A percentile compares a stretch with the other conserved stretches of the same genome.
These are phyloP conservation scores for Friedmanniomyces endolithicus DNA, from an alignment of 495 filamentous ascomycete species.

Conservation along the genomic window DNA sequence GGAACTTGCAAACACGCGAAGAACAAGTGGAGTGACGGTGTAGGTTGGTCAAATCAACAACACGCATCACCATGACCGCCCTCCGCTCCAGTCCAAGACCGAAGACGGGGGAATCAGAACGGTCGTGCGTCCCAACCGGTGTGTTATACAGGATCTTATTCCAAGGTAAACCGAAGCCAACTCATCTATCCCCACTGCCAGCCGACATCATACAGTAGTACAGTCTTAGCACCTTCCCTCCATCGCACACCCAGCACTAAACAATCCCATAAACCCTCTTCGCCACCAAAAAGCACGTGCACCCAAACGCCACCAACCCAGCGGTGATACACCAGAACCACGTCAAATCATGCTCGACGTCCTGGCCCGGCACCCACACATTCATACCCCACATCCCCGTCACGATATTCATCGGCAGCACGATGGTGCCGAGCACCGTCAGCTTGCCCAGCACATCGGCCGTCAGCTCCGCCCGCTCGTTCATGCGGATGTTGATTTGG, in stretches of 20 bases:
- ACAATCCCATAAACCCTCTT: conserved; percentile 66
- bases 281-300: conserved; percentile 66
- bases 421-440: conserved; percentile 91
- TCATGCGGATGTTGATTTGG: conserved; percentile 90
- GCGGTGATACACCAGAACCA: conserved; percentile 67
- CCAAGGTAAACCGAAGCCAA: too few relatives aligned
- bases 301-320: conserved; percentile 62
- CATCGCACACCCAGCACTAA: conserved; percentile 19
- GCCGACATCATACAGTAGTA: too few relatives aligned
- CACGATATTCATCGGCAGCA: conserved; percentile 95
- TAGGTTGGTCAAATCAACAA: too few relatives aligned
- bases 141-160: too few relatives aligned
- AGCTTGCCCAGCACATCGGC: conserved; percentile 88
- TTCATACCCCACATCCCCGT: conserved; percentile 99
- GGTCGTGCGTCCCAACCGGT: too few relatives aligned
- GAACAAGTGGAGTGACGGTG: too few relatives aligned
- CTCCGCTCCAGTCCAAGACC: too few relatives aligned
- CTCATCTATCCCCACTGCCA: too few relatives aligned
- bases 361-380: conserved; percentile 76
- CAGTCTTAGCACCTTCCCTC: too few relatives aligned
- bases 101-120: too few relatives aligned
- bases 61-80: too few relatives aligned
- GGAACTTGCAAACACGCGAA: too few relatives aligned
- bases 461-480: conserved; percentile 92
- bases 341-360: conserved; percentile 41